Base-by-base conservation (phyloP, 371 early-diverging fungal genomes). In the Globomyces sp. region DNA sequence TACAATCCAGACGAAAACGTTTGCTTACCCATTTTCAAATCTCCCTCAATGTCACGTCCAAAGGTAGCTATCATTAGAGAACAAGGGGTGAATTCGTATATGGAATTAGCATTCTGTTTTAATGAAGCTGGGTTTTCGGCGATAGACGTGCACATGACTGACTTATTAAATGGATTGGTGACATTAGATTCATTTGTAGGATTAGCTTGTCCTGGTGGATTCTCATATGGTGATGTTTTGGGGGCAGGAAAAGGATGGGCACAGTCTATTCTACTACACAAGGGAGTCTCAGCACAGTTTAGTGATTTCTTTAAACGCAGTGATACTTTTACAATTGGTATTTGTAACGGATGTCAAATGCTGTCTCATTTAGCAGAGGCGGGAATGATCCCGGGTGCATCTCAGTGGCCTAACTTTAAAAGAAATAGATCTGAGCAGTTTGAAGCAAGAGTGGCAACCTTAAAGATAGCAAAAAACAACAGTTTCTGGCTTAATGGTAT, bases 311-410 rank as follows among this genome's bases (percentile, higher is more conserved):
- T 96, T 77, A 74, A 76, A 41, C 88, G 96, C 36, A 51, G 80
- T 4, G 90, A 95, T 70, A 96, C 98, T 2, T 98, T 98, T 78
- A 87, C 93, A 1, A 75, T 98, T 52, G 97, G 96, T 63, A 91
- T 96, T 45, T 98, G 98, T 82, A 98, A 96, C 71, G 98, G 98
- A 44, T 98, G 97, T 77, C 97, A 98, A 77, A 94, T 96, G 90
- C 73, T 98, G 68, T 84, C 91, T 41, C 88, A 89, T 57, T 84
- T 98, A 72, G 77, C 86, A 37, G 89, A 88, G 55, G 48, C 65
- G 10, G 67, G 69, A 36, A 63, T 94, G 57, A 91, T 95, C 58
- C 94, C 94, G 39, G 87, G 85, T 10, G 71, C 76, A 1, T 57
- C 53, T 39, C 67, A 76, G 71, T 98, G 97, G 98, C 98, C 98